Percentiles rank a stretch among this genome's conserved stretches.
Evolutionary conservation across 192 early-diverging fungal genomes (phyloP).

Genomic region (Coemansia biformis): DNA sequence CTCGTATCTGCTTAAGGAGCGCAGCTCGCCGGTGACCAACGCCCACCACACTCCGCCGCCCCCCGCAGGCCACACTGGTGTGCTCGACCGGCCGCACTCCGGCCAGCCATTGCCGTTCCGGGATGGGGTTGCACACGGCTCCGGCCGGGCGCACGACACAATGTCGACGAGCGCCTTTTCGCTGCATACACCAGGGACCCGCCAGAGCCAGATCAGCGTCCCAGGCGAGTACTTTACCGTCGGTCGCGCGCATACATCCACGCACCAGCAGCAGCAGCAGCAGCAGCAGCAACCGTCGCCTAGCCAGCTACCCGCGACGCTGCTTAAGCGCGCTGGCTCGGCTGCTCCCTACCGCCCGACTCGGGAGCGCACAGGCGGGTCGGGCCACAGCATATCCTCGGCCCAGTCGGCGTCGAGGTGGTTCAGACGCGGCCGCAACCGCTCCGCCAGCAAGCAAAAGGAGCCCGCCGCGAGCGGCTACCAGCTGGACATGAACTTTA

Average conservation of each 20-base stretch:
- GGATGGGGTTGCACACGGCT: conserved; percentile 2
- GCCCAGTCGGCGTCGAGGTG: conserved; percentile 27
- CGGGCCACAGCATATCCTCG: conserved; percentile 11
- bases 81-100: conserved; percentile 24
- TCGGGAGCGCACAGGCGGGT: conserved; percentile 9
- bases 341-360: conserved; percentile 15
- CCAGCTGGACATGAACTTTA: conserved; percentile 52
- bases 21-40: conserved; percentile 26
- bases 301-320: no score
- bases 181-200: conserved; percentile 15
- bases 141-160: conserved; percentile 2
- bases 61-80: no score
- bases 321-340: conserved; percentile 36
- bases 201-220: conserved; percentile 37
- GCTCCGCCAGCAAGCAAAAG: conserved; percentile 13
- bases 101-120: conserved; percentile 36
- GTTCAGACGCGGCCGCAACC: conserved; percentile 40
- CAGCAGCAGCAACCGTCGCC: no score
- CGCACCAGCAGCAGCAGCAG: conserved; percentile 16
- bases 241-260: conserved; percentile 2
- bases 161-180: conserved; percentile 14
- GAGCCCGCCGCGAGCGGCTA: conserved; percentile 15
- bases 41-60: no score
- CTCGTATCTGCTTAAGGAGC: conserved; percentile 41
- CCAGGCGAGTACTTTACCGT: conserved; percentile 2